These are phyloP conservation scores for Eragrostis nindensis DNA, from an alignment of 176 grass and related monocot species.

Conservation along the genomic window DNA sequence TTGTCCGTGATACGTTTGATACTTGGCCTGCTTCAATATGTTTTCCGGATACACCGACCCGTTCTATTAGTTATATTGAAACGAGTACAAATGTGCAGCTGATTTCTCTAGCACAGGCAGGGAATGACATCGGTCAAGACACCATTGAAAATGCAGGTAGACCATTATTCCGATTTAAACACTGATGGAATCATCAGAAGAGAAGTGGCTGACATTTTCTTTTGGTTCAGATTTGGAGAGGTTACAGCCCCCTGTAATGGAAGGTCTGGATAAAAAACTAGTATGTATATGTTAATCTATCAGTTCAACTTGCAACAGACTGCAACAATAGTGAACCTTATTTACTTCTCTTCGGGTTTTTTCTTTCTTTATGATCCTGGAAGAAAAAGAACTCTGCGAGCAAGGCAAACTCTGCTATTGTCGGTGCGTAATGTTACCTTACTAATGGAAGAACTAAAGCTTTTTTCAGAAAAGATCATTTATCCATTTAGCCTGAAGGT, in stretches of 20 bases:
- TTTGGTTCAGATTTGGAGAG: slow-evolving; percentile 68
- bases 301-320: not conserved
- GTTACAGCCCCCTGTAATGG: slow-evolving; percentile 69
- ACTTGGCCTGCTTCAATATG: not conserved
- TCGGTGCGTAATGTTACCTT: slow-evolving; percentile 44
- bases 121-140: slow-evolving; percentile 67
- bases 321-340: not conserved
- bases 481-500: not conserved
- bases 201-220: not conserved
- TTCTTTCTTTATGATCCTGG: not conserved
- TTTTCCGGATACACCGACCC: slow-evolving; percentile 11
- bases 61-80: slow-evolving; percentile 4
- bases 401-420: slow-evolving; percentile 57
- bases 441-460: no score
- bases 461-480: no score
- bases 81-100: slow-evolving; percentile 51
- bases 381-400: slow-evolving; percentile 59
- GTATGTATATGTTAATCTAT: slow-evolving; percentile 54
- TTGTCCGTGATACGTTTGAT: not conserved
- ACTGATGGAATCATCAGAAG: not conserved
- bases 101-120: slow-evolving; percentile 72
- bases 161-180: not conserved
- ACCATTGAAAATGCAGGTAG: slow-evolving; percentile 67
- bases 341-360: not conserved
- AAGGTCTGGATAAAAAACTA: slow-evolving; percentile 83